Conservation (phyloP, 768 basidiomycete species). For the Boletus rufocinnamomeus region DNA sequence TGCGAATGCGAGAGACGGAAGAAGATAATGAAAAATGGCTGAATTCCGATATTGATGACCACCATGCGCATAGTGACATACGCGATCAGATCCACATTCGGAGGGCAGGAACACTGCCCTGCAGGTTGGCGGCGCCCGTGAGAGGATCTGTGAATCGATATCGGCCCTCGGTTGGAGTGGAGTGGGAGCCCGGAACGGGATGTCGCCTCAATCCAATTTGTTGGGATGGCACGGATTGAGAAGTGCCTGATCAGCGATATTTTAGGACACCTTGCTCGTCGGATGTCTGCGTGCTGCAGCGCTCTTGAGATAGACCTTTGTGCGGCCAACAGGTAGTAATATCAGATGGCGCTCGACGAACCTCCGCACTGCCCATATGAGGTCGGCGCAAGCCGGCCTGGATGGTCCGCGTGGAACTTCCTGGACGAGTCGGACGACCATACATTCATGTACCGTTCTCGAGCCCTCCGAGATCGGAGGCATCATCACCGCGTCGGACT, state of each 20-base stretch:
- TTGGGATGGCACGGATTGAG: constrained; percentile 1
- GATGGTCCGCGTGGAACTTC: not conserved
- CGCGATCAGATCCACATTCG: constrained; percentile 10
- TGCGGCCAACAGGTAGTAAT: not conserved
- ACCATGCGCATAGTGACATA: constrained; percentile 2
- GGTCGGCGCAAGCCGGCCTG: not conserved
- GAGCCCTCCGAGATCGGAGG: constrained; percentile 8
- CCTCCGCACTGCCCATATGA: not conserved
- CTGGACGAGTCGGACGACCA: not conserved
- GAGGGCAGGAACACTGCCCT: constrained; percentile 1
- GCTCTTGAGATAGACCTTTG: not conserved
- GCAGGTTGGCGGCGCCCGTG: constrained; percentile 16
- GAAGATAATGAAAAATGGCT: constrained; percentile 9
- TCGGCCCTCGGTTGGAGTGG: not conserved
- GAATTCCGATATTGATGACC: constrained; percentile 25
- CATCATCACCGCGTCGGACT: not conserved
- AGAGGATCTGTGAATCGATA: constrained; percentile 28
- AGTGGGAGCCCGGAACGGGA: constrained; percentile 13
- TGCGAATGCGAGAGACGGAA: constrained; percentile 3
- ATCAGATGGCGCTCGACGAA: not conserved
- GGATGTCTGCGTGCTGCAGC: not conserved
- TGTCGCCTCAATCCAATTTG: constrained; percentile 4
- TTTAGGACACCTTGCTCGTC: constrained; percentile 17
- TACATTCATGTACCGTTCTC: not conserved
- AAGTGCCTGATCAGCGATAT: constrained; percentile 27